A percentile compares a stretch with the other conserved stretches of the same genome.
Evolutionary conservation across 257 asterid species (phyloP).

Genomic region (Henckelia pumila): DNA sequence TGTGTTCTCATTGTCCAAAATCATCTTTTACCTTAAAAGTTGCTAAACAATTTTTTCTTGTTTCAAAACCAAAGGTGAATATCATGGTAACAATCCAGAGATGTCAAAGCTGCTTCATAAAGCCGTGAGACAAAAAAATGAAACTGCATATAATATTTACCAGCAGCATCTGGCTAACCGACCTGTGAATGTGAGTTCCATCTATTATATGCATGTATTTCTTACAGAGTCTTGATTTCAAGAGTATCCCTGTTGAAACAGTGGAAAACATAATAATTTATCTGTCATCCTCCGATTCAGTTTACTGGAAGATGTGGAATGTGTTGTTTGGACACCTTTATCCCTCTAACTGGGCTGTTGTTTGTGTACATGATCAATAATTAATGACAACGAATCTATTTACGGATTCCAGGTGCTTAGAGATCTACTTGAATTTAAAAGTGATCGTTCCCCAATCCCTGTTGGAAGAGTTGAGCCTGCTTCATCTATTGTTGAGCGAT

Average conservation of each 20-base stretch:
- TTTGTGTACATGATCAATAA: slow-evolving; percentile 1
- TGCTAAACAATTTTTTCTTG: slow-evolving; percentile 26
- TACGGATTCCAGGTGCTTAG: slow-evolving; percentile 74
- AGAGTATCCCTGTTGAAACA: slow-evolving; percentile 1
- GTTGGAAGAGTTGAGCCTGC: slow-evolving; percentile 97
- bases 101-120: slow-evolving; percentile 99
- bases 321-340: neutral
- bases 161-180: slow-evolving; percentile 97
- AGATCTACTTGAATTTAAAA: slow-evolving; percentile 87
- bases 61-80: slow-evolving; percentile 63
- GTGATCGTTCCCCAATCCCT: slow-evolving; percentile 84
- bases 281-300: slow-evolving; percentile 3
- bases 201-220: slow-evolving; percentile 10
- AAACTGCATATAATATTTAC: slow-evolving; percentile 80
- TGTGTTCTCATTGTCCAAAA: neutral
- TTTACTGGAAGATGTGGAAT: slow-evolving; percentile 5
- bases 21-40: neutral
- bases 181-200: slow-evolving; percentile 84
- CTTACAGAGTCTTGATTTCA: neutral
- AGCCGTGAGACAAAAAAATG: slow-evolving; percentile 95
- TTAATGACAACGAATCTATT: slow-evolving; percentile 12
- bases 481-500: slow-evolving; percentile 81
- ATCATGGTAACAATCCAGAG: slow-evolving; percentile 98
- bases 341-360: neutral
- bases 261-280: neutral